phyloP scores from a whole-genome alignment of 139 green algal species.

The Pedinophyceae sp. region DNA sequence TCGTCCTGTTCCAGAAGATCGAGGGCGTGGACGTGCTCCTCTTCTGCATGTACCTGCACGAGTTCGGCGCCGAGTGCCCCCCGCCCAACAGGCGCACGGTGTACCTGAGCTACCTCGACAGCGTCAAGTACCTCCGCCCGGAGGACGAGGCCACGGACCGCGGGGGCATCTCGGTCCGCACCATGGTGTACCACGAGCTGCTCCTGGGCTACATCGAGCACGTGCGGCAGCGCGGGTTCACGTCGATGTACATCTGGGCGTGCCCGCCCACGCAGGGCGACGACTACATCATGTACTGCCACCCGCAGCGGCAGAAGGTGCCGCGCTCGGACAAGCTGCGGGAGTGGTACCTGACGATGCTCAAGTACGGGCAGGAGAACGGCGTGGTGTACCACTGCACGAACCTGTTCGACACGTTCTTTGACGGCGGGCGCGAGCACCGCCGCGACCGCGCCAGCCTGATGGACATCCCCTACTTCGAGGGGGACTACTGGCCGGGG shows the following conservation, averaged over 20 bases:
- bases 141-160: conserved; percentile 31
- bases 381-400: conserved; percentile 58
- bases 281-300: conserved; percentile 99
- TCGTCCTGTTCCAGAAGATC: conserved; percentile 86
- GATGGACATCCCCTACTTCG: conserved; percentile 82
- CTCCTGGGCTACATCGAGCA: conserved; percentile 82
- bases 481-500: conserved; percentile 97
- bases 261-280: conserved; percentile 92
- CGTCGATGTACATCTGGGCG: conserved; percentile 96
- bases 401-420: conserved; percentile 92
- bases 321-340: conserved; percentile 71
- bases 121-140: conserved; percentile 92
- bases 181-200: conserved; percentile 93
- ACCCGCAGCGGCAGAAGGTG: conserved; percentile 85
- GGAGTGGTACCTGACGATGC: conserved; percentile 87
- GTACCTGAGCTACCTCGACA: conserved; percentile 96
- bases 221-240: conserved; percentile 66
- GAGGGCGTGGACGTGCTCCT: conserved; percentile 85
- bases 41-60: conserved; percentile 91
- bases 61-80: conserved; percentile 75
- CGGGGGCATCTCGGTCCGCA: conserved; percentile 63
- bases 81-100: conserved; percentile 53
- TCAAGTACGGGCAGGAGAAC: conserved; percentile 40
- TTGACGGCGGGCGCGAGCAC: conserved; percentile 65
- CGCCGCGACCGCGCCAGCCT: conserved; percentile 35